Base-by-base conservation (phyloP, 2,329 filamentous ascomycete genomes). In the Aspergillus pseudonomiae region DNA sequence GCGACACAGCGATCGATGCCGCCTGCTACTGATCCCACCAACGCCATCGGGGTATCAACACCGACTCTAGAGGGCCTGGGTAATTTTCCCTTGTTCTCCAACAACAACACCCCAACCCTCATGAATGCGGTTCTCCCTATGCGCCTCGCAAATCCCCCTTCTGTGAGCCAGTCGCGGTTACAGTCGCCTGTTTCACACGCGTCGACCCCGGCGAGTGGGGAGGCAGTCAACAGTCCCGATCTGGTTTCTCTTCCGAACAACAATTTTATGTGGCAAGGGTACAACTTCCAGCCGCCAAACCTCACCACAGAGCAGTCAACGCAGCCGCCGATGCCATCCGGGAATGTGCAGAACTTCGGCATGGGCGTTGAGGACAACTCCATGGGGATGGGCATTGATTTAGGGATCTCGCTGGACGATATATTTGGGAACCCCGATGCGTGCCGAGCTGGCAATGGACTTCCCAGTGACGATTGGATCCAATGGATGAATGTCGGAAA, bases 171-270 rank as follows among this genome's bases (percentile, higher is more conserved):
- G 11, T 73, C 76, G 6, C 74, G 70, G 6, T 48, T 76, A 10
- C 73, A 76, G 30, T 78, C 77, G 6, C 77, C 77, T 6, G 69
- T 72, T 14, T 75, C 76, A 2, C 75, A 75, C 41, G 67, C 62
- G 7, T 74, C 75, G 14, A 76, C 74, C 6, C 74, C 76, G 4
- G 52, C 56, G n/a, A 60, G 54, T 28, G 68, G 63, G 26, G 77
- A 79, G 46, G 63, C 65, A 4, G 66, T 79, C 43, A 76, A 76
- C 63, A 80, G 78, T 55, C 78, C 78, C 0, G 78, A 80, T 43
- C 69, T 80, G 24, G 78, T 80, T 16, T 79, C 78, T 1, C 75
- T 80, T 41, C 78, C 78, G 0, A 77, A 78, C 54, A 77, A 77
- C 58, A 78, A 78, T 53, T 80, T 79, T 61, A 66, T 77, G 43